phyloP scores from a whole-genome alignment of 208 protist genomes.

The Leishmania turanica region DNA sequence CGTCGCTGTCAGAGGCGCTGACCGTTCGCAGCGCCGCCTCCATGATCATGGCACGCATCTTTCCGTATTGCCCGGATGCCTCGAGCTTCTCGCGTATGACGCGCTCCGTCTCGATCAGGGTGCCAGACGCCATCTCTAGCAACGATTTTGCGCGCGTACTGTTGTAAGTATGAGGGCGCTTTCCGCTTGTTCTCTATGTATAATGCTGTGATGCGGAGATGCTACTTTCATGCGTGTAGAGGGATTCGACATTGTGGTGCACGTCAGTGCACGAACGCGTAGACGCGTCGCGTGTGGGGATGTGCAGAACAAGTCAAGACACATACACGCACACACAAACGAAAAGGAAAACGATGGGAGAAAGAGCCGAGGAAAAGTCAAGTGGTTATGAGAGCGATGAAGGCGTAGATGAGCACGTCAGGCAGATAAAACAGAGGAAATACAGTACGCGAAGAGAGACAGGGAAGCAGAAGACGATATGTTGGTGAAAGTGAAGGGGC shows the following conservation, averaged over 20 bases:
- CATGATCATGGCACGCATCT: slow-evolving; percentile 91
- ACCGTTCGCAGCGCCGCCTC: slow-evolving; percentile 72
- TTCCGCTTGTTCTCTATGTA: background rate
- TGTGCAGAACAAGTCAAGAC: background rate
- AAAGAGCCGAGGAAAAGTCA: background rate
- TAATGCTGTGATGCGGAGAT: background rate
- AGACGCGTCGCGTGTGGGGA: background rate
- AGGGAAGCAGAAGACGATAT: background rate
- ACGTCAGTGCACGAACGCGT: background rate
- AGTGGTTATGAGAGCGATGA: background rate
- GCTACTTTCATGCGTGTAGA: background rate
- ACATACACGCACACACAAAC: background rate
- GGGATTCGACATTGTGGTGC: background rate
- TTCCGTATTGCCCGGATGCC: slow-evolving; percentile 70
- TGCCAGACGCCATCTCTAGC: slow-evolving; percentile 14
- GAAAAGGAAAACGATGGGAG: background rate
- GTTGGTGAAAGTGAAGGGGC: background rate
- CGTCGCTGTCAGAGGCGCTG: background rate
- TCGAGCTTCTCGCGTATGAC: slow-evolving; percentile 79
- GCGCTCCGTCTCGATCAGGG: slow-evolving; percentile 50
- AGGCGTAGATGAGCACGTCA: background rate
- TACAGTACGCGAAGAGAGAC: background rate
- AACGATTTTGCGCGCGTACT: background rate
- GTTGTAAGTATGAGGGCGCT: background rate
- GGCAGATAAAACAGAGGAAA: background rate